Evolutionary conservation across 1,284 basidiomycete species (phyloP).

Genomic region (Taiwanofungus camphoratus): DNA sequence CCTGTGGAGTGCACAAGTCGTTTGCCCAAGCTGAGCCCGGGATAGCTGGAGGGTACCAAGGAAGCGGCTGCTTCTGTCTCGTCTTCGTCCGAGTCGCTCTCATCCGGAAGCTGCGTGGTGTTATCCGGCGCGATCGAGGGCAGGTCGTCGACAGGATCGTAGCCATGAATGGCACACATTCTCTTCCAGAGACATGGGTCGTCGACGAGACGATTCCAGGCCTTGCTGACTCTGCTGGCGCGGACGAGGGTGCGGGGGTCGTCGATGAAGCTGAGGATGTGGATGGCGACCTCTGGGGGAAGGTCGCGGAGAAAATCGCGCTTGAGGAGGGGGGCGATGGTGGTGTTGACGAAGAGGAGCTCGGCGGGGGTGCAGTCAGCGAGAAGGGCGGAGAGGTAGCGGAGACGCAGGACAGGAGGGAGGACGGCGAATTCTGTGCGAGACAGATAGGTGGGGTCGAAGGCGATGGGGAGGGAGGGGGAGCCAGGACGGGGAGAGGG

Average conservation of each 20-base stretch:
- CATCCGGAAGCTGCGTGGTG: too few relatives aligned
- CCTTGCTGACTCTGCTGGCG: conserved; percentile 68
- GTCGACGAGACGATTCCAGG: conserved; percentile 74
- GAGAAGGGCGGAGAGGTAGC: conserved; percentile 61
- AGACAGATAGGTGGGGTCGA: conserved; percentile 24
- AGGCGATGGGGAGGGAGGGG: conserved; percentile 7
- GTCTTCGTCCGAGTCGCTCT: too few relatives aligned
- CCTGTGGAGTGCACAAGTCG: background rate
- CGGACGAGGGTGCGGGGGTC: conserved; percentile 74
- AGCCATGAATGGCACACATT: conserved; percentile 66
- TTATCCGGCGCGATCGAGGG: conserved; percentile 7
- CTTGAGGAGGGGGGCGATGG: conserved; percentile 77
- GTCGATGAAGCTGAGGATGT: conserved; percentile 80
- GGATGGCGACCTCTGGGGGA: conserved; percentile 80
- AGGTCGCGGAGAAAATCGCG: conserved; percentile 83
- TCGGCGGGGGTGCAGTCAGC: conserved; percentile 67
- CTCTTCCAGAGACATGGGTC: conserved; percentile 85
- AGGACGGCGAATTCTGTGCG: conserved; percentile 34
- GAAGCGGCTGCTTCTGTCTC: too few relatives aligned
- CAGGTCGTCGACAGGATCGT: conserved; percentile 27
- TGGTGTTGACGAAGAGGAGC: conserved; percentile 72
- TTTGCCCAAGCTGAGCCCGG: too few relatives aligned
- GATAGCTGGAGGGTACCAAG: background rate
- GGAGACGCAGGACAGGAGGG: conserved; percentile 41
- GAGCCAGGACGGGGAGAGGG: conserved; percentile 46